A percentile compares a stretch with the other conserved stretches of the same genome.
These are phyloP conservation scores for Phytophthora idaei DNA, from an alignment of 352 stramenopile genomes.

Conservation along the genomic window DNA sequence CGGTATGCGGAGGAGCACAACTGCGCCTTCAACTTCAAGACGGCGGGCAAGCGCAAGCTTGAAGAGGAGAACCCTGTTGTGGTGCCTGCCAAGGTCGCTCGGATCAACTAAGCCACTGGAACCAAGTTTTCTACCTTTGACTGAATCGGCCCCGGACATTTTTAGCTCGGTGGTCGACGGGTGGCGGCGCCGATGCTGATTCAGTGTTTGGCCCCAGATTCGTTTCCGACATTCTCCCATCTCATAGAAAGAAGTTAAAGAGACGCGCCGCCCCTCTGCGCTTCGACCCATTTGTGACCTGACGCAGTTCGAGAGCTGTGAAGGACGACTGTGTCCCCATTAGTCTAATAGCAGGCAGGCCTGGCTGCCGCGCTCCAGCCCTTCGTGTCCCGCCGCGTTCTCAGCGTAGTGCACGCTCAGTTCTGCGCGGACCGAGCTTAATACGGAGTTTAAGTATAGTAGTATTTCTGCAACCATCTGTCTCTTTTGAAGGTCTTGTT, in stretches of 20 bases:
- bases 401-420: slow-evolving; percentile 44
- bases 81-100: slow-evolving; percentile 77
- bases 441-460: slow-evolving; percentile 42
- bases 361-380: neutral
- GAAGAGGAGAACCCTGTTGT: slow-evolving; percentile 85
- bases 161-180: neutral
- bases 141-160: slow-evolving; percentile 7
- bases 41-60: slow-evolving; percentile 79
- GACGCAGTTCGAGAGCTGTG: slow-evolving; percentile 11
- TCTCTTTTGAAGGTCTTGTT: slow-evolving; percentile 3
- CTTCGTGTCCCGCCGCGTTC: slow-evolving; percentile 19
- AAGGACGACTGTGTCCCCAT: slow-evolving; percentile 1
- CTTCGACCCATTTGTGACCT: slow-evolving; percentile 7
- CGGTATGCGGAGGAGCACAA: slow-evolving; percentile 90
- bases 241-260: slow-evolving; percentile 33
- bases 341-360: slow-evolving; percentile 36
- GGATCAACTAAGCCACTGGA: slow-evolving; percentile 73
- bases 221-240: slow-evolving; percentile 3
- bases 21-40: slow-evolving; percentile 90
- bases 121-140: neutral
- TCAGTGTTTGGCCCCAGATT: neutral
- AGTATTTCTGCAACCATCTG: slow-evolving; percentile 34
- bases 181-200: neutral
- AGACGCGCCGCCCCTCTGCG: slow-evolving; percentile 8
- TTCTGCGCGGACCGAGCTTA: slow-evolving; percentile 26